Base-by-base conservation (phyloP, 495 filamentous ascomycete species). In the Bacidia rubella region DNA sequence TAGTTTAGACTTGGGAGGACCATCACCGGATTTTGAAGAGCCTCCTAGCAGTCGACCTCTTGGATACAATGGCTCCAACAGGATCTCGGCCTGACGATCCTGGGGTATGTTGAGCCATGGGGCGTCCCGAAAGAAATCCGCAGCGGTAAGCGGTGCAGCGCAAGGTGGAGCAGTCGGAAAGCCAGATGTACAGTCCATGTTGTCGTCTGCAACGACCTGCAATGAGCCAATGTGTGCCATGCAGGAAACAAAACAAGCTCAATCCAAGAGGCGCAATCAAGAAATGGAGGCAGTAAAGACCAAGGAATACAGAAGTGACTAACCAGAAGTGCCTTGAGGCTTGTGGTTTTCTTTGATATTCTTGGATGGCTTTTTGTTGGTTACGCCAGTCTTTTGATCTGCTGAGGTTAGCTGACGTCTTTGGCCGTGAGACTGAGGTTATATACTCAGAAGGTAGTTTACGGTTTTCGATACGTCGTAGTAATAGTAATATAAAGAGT, bases 401-500 rank as follows among this genome's bases (percentile, higher is more conserved):
- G 2, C 15, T 43, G 3, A 40, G 21, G 3, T 22, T n/a, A 40
- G 35, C 2, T 19, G 23, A 32, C 32, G 47, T 27, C 22, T 49
- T 9, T 27, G 32, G 47, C n/a, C 40, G 26, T 49, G 25, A 29
- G 17, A 15, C 5, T n/a, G n/a, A n/a, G n/a, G n/a, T n/a, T n/a
- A n/a, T n/a, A n/a, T n/a, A 79, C 81, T 78, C 42, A 79, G 70
- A 35, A 98, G 66, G 61, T 90, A 95, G 52, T 77, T 71, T 19
- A 89, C 82, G 0, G 86, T 77, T 63, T 96, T 95, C 23, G 79
- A 78, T 23, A 95, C 73, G 63, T 98, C 90, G 62, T 86, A 96
- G 65, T 90, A 98, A 65, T 95, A 96, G 65, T 97, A 79, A 87
- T 88, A 98, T 26, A 98, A 65, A 0, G 88, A 76, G 49, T 97